Evolutionary conservation across 139 green algal genomes (phyloP).

Genomic region (Chlorella sp.): DNA sequence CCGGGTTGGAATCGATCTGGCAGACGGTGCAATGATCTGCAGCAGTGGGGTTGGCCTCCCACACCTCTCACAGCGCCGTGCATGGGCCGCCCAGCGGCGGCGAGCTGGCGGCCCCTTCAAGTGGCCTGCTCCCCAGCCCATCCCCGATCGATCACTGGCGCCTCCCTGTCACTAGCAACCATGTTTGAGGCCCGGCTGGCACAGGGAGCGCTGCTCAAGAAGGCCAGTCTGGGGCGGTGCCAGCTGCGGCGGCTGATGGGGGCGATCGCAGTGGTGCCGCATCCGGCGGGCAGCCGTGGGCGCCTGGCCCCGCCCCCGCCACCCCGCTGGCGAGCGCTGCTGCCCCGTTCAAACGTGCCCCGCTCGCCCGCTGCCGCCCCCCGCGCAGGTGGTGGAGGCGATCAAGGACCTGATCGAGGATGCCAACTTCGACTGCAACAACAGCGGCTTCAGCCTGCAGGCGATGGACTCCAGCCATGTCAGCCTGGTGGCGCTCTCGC

Average conservation of each 20-base stretch:
- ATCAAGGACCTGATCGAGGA: conserved; percentile 98
- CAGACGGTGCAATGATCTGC: not conserved
- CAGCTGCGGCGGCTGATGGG: not conserved
- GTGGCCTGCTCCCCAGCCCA: not conserved
- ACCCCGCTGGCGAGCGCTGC: too few species aligned
- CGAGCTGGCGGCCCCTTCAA: not conserved
- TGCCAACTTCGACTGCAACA: conserved; percentile 97
- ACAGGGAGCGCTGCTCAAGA: conserved; percentile 83
- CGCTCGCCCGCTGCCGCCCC: not conserved
- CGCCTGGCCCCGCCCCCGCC: too few species aligned
- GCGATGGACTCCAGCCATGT: conserved; percentile 99
- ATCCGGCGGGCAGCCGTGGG: too few species aligned
- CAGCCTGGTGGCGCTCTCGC: conserved; percentile 84
- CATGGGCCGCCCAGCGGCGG: not conserved
- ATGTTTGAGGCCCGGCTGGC: conserved; percentile 85
- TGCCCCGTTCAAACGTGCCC: not conserved
- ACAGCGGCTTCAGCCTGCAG: conserved; percentile 88
- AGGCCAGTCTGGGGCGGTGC: conserved; percentile 33
- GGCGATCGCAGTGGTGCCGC: too few species aligned
- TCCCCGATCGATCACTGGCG: not conserved
- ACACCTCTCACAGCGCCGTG: not conserved
- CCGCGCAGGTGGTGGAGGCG: conserved; percentile 87
- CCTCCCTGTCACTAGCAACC: not conserved
- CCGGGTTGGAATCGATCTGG: not conserved
- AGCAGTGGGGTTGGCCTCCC: not conserved